Conservation (phyloP, 1,284 basidiomycete genomes). For the Cutaneotrichosporon mucoides region DNA sequence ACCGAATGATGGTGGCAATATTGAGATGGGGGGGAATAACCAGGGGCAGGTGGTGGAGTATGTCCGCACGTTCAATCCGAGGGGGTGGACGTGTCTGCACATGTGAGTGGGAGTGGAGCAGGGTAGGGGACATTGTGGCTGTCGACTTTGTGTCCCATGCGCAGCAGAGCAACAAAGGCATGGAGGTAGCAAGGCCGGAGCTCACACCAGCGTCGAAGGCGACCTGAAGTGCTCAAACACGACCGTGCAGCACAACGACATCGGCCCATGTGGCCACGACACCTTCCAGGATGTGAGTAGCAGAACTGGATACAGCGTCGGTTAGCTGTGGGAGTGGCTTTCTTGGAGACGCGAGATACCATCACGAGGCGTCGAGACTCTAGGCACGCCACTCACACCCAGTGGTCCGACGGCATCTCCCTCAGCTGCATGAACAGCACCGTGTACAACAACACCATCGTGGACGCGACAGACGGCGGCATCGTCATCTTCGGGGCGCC, state of each 20-base stretch:
- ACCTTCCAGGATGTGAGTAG: neutral
- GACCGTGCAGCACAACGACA: conserved; percentile 5
- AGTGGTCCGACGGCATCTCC: conserved; percentile 83
- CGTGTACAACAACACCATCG: conserved; percentile 68
- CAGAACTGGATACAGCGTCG: too few species aligned
- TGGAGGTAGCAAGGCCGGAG: too few species aligned
- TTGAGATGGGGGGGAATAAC: conserved; percentile 48
- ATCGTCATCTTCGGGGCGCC: conserved; percentile 81
- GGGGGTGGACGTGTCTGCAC: conserved; percentile 43
- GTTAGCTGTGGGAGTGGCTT: too few species aligned
- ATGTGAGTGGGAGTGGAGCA: conserved; percentile 1
- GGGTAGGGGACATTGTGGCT: too few species aligned
- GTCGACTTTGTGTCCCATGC: too few species aligned
- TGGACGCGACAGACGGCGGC: conserved; percentile 65
- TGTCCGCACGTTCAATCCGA: conserved; percentile 39
- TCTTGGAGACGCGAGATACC: too few species aligned
- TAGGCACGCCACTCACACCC: neutral
- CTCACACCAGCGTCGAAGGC: neutral
- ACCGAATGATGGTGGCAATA: neutral
- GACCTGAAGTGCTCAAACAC: neutral
- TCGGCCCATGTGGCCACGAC: conserved; percentile 2
- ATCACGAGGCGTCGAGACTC: too few species aligned
- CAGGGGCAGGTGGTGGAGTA: conserved; percentile 40
- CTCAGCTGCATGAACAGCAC: conserved; percentile 57
- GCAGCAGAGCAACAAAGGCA: too few species aligned